Base-by-base conservation (phyloP, 352 stramenopile genomes). In the Phytophthora chlamydospora region DNA sequence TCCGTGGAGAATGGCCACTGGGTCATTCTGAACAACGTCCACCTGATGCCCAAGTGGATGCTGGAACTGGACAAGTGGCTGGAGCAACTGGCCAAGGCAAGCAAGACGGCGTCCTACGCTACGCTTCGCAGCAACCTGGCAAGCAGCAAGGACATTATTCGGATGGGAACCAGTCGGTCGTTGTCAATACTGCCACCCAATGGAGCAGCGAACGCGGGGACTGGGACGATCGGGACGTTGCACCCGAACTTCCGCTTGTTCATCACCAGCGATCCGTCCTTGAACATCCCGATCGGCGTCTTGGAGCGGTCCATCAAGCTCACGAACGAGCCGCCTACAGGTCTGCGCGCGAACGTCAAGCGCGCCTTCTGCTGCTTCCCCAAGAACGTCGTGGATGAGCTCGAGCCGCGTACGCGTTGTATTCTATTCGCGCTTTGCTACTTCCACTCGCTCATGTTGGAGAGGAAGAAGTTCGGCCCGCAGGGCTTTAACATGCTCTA, bases 11-110 rank as follows among this genome's bases (percentile, higher is more conserved):
- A 97, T 52, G 96, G 96, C 9, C 89, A 97, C 70, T 98, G 96
- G 96, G 83, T 98, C 2, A 94, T 98, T 57, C 80, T 98, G 33
- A 96, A 98, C 73, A 98, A 98, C 62, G 90, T 97, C 13, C 95
- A 98, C 40, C 58, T 98, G 10, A 98, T 98, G 93, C 90, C 95
- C 0, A 88, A 79, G 47, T 98, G 95, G 96, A 85, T 98, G 29
- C 68, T 96, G 1, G 88, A 91, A 48, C 80, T 98, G 12, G 94
- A 98, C 62, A 90, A 96, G 43, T 90, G 96, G 80, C 80, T 98
- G 19, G 92, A 98, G 43, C 68, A 90, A 49, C 43, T 96, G 48
- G 67, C 76, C 0, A 86, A 90, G 36, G 80, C 66, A 8, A 83
- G 75, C 42, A 85, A 78, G 48, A 80, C 81, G 3, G 67, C 75